Base-by-base conservation (phyloP, 257 asterid genomes). In the Voacanga thouarsii region DNA sequence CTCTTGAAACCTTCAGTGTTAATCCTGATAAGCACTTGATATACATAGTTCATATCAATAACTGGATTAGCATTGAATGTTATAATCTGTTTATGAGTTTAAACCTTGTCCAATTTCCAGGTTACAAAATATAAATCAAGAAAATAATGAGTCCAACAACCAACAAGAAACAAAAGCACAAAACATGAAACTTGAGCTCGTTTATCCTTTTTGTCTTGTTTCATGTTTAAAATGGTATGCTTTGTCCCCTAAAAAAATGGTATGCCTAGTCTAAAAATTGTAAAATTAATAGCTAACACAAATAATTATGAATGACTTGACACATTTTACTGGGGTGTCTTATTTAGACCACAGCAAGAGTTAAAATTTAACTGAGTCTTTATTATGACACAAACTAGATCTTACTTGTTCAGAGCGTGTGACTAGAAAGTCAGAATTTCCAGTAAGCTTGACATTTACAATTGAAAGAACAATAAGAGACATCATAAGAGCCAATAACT, bases 401-500 rank as follows among this genome's bases (percentile, higher is more conserved):
- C 33, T 60, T 28, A 26, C 37, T 60, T 28, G 41, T 30, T 63
- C 23, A 66, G 15, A 64, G 8, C 44, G 37, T 37, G 24, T 37
- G 49, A 26, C 49, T 4, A 47, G 7, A 72, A 47, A n/a, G 45
- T 24, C 23, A 44, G 37, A 43, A 41, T 65, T 73, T 67, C 49
- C 59, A 12, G 33, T 24, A 33, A 41, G 15, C 9, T 61, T 23
- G 12, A 73, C 49, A 45, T 16, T 33, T 74, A 45, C 44, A 74
- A 78, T 33, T 64, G 4, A 18, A 59, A 24, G 39, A 33, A 47
- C 79, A 72, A 47, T n/a, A 76, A 16, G 5, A 39, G 19, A 72
- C 47, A 66, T 30, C 72, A 49, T n/a, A 78, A 77, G 41, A 82
- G 65, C 72, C 26, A 76, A 77, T 71, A 75, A 79, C 97, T 92